Base-by-base conservation (phyloP, 1,139 yeast genomes). In the Taphrina communis region DNA sequence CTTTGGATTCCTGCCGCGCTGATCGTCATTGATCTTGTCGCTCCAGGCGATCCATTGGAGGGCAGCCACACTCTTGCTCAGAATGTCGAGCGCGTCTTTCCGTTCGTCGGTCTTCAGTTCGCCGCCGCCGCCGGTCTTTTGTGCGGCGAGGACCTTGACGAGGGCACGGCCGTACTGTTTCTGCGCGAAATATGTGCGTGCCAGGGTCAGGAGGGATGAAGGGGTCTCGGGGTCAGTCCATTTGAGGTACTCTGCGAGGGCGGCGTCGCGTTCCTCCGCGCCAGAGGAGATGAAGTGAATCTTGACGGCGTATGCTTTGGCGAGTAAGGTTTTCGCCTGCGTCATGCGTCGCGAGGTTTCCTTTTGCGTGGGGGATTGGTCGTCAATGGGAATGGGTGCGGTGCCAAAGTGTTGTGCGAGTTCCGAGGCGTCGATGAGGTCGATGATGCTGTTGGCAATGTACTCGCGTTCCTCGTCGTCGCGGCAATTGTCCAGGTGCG, bases 131-230 rank as follows among this genome's bases (percentile, higher is more conserved):
- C 4, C 31, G 31, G 31, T 4, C 31, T 25, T 25, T 12, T 63
- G 48, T 11, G 53, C 65, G 31, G 65, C 60, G n/a, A 42, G 56
- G 17, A 67, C 21, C 25, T 56, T 60, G 41, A 58, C 60, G n/a
- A 70, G 59, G 6, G 71, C 71, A 12, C 51, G 65, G 21, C 70
- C 71, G 42, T 35, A 67, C 38, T 48, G 42, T 51, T 68, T 58
- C 11, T 52, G 35, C 39, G 60, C 21, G n/a, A 65, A 17, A 17
- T 41, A 57, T 25, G 39, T 21, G 51, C 61, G 48, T 19, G 65
- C 66, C 7, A 51, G 57, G 21, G 63, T 58, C 41, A 65, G 17
- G 42, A 59, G 59, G 38, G 53, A 60, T 31, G 59, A 50, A 41
- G 60, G 44, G n/a, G 46, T 51, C 6, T 66, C 68, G 21, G 56